A percentile compares a stretch with the other conserved stretches of the same genome.
These are phyloP conservation scores for Emmonsia crescens DNA, from an alignment of 2,329 filamentous ascomycete genomes.

Conservation along the genomic window DNA sequence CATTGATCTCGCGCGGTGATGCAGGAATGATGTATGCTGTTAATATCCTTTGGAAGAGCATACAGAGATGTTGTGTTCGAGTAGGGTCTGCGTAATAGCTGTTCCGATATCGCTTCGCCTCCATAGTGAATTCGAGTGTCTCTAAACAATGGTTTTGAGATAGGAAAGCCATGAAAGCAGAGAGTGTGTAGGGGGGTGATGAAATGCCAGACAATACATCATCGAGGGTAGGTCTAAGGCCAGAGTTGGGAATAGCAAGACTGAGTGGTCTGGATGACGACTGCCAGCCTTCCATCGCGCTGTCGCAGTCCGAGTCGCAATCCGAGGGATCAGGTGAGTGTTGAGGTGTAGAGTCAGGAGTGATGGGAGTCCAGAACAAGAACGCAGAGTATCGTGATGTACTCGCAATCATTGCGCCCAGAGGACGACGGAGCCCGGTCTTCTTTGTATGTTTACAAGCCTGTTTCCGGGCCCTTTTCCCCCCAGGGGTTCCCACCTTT, in stretches of 20 bases:
- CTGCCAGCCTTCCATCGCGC: constrained; percentile 28
- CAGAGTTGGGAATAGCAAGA: constrained; percentile 30
- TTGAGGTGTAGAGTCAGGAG: constrained; percentile 36
- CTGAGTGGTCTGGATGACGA: constrained; percentile 34
- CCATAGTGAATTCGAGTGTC: constrained; percentile 92
- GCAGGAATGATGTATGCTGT: constrained; percentile 83
- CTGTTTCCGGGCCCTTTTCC: background rate
- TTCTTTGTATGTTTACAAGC: background rate
- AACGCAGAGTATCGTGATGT: constrained; percentile 25
- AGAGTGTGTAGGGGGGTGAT: constrained; percentile 77
- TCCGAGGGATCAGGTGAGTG: constrained; percentile 33
- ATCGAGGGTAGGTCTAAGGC: constrained; percentile 59
- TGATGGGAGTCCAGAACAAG: constrained; percentile 28
- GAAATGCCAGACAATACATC: constrained; percentile 84
- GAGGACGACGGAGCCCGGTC: background rate
- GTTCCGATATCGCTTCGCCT: constrained; percentile 73
- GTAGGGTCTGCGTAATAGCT: constrained; percentile 50
- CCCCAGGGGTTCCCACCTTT: background rate
- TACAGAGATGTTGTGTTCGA: constrained; percentile 58
- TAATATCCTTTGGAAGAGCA: constrained; percentile 78
- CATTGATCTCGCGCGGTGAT: constrained; percentile 77
- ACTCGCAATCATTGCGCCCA: constrained; percentile 6
- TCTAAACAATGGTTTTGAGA: constrained; percentile 96
- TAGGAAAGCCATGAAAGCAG: constrained; percentile 90
- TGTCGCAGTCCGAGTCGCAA: constrained; percentile 31